These are phyloP conservation scores for Fraxinus cuspidata DNA, from an alignment of 257 asterid genomes.

Conservation along the genomic window DNA sequence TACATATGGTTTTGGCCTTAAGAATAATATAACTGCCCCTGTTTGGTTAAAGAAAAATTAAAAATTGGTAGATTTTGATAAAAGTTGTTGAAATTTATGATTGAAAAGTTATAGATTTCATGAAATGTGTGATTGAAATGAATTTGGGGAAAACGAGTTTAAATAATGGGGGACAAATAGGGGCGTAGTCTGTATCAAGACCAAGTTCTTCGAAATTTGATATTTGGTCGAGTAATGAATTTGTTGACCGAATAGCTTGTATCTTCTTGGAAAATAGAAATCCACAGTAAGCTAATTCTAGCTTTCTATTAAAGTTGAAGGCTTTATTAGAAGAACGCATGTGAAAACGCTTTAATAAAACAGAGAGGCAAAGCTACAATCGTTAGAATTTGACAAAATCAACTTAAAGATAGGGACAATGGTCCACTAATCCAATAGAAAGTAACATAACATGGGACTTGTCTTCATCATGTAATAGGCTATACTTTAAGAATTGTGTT, in stretches of 20 bases:
- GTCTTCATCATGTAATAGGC: conserved; percentile 12
- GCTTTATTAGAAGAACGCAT: conserved; percentile 19
- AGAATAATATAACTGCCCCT: too few species aligned
- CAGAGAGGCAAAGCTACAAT: not conserved
- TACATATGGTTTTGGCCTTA: too few species aligned
- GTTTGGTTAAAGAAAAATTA: too few species aligned
- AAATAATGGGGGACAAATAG: too few species aligned
- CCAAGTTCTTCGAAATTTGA: not conserved
- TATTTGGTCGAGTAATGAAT: not conserved
- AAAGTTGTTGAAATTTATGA: too few species aligned
- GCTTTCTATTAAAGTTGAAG: not conserved
- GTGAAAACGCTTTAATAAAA: conserved; percentile 22
- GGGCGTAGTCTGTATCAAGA: too few species aligned
- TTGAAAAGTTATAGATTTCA: too few species aligned
- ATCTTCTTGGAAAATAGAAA: not conserved
- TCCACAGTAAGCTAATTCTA: not conserved
- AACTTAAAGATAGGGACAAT: not conserved
- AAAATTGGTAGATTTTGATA: too few species aligned
- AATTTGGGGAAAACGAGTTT: too few species aligned
- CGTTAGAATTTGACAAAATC: conserved; percentile 2
- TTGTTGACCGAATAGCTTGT: not conserved
- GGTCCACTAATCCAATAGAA: conserved; percentile 2
- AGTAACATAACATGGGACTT: conserved; percentile 5
- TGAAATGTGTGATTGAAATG: too few species aligned
- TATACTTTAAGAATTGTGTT: not conserved